phyloP scores from a whole-genome alignment of 108 stramenopile genomes.

The Conticribra guillardii region DNA sequence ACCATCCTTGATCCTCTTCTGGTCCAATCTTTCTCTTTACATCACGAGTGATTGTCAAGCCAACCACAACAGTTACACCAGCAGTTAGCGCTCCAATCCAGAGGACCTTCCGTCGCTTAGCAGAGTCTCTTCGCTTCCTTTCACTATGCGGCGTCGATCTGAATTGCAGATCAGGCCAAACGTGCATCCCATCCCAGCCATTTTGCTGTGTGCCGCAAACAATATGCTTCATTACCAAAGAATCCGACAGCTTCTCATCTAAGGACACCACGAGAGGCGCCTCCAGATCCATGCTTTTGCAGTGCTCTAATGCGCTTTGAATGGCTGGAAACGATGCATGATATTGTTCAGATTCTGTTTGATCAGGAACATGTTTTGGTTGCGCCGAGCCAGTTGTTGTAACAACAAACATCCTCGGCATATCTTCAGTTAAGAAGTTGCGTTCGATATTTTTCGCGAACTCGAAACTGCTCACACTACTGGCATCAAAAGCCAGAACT shows the following conservation, averaged over 20 bases:
- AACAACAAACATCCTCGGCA: constrained; percentile 69
- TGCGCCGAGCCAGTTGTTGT: constrained; percentile 28
- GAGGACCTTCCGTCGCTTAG: constrained; percentile 60
- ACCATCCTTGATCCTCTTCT: constrained; percentile 12
- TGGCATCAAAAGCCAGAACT: constrained; percentile 66
- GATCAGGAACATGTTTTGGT: no score
- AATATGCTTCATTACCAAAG: constrained; percentile 49
- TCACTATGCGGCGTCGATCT: constrained; percentile 74
- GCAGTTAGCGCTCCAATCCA: constrained; percentile 82
- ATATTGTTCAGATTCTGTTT: no score
- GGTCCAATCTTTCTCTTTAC: constrained; percentile 20
- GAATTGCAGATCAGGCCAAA: constrained; percentile 32
- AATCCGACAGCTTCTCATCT: constrained; percentile 38
- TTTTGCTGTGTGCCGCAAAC: constrained; percentile 55
- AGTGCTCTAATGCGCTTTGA: no score
- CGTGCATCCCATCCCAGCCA: constrained; percentile 24
- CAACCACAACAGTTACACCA: constrained; percentile 67
- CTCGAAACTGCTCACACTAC: constrained; percentile 58
- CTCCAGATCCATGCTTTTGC: constrained; percentile 67
- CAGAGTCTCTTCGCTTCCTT: constrained; percentile 56
- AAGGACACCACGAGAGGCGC: constrained; percentile 63
- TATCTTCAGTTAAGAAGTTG: constrained; percentile 59
- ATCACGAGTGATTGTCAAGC: constrained; percentile 15
- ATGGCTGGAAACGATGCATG: constrained; percentile 24
- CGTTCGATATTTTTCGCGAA: constrained; percentile 63